A percentile compares a stretch with the other conserved stretches of the same genome.
These are phyloP conservation scores for Isabelozyma heimii DNA, from an alignment of 805 yeast species.

Conservation along the genomic window DNA sequence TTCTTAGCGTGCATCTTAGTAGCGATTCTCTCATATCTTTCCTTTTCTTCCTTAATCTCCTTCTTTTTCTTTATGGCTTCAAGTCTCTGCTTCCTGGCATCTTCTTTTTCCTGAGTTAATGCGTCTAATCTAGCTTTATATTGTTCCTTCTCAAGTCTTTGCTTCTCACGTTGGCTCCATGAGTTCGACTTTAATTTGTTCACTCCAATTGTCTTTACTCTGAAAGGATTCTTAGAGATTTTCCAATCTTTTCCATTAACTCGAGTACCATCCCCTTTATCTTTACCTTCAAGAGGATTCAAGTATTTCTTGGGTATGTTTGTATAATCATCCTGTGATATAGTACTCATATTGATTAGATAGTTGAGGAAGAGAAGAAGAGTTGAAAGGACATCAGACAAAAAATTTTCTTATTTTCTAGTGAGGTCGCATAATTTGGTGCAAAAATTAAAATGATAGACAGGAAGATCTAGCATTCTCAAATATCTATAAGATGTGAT, in stretches of 20 bases:
- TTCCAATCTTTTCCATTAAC: slow-evolving; percentile 78
- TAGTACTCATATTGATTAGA: slow-evolving; percentile 25
- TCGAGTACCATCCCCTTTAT: slow-evolving; percentile 44
- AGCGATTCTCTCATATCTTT: slow-evolving; percentile 80
- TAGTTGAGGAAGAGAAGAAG: neutral
- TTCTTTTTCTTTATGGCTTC: slow-evolving; percentile 67
- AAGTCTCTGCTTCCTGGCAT: slow-evolving; percentile 50
- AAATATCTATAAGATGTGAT: too few relatives aligned
- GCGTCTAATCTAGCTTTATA: slow-evolving; percentile 67
- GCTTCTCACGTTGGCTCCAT: slow-evolving; percentile 67
- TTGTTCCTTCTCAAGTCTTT: slow-evolving; percentile 62
- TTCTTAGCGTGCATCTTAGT: slow-evolving; percentile 88
- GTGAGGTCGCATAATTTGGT: neutral
- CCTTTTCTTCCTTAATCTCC: slow-evolving; percentile 82
- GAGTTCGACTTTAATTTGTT: slow-evolving; percentile 39
- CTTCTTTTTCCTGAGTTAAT: slow-evolving; percentile 75
- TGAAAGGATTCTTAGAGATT: slow-evolving; percentile 61
- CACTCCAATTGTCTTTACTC: slow-evolving; percentile 62
- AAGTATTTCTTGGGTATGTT: slow-evolving; percentile 36
- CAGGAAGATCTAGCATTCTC: too few relatives aligned
- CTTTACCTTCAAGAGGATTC: slow-evolving; percentile 31
- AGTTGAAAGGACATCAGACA: neutral
- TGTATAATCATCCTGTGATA: slow-evolving; percentile 22
- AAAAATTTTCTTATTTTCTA: neutral
- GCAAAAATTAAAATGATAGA: neutral